phyloP scores from a whole-genome alignment of 1,284 basidiomycete genomes.

The Garcileccinum viscosum region DNA sequence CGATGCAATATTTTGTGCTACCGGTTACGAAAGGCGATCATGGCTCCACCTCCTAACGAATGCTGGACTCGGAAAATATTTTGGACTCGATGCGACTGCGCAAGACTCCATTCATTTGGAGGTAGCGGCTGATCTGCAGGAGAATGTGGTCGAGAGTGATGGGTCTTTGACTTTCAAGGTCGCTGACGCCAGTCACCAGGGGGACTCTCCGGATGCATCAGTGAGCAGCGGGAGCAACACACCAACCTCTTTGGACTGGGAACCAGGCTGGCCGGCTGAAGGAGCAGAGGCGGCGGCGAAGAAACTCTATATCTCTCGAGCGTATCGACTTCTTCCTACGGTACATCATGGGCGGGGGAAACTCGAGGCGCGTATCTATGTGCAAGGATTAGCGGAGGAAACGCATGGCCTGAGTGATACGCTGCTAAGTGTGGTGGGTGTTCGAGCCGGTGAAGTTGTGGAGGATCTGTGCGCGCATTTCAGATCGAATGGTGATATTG shows the following conservation, averaged over 20 bases:
- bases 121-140: conserved; percentile 8
- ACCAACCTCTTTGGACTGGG: conserved; percentile 38
- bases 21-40: conserved; percentile 60
- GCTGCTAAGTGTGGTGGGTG: conserved; percentile 56
- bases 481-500: neutral
- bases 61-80: conserved; percentile 51
- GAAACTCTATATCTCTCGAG: conserved; percentile 51
- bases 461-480: conserved; percentile 42
- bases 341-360: conserved; percentile 9
- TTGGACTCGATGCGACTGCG: conserved; percentile 41
- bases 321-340: conserved; percentile 51
- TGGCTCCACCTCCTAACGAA: conserved; percentile 54
- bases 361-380: conserved; percentile 52
- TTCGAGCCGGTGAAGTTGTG: conserved; percentile 57
- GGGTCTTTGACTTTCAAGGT: neutral
- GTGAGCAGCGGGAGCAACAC: conserved; percentile 33
- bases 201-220: conserved; percentile 14
- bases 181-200: neutral
- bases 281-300: conserved; percentile 16
- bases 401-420: conserved; percentile 67
- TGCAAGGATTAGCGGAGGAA: conserved; percentile 62
- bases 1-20: conserved; percentile 61
- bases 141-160: neutral
- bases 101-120: conserved; percentile 29
- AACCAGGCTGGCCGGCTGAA: conserved; percentile 24